A percentile compares a stretch with the other conserved stretches of the same genome.
Conservation (phyloP, 2,329 filamentous ascomycete species). For the Metarhizium humberi region DNA sequence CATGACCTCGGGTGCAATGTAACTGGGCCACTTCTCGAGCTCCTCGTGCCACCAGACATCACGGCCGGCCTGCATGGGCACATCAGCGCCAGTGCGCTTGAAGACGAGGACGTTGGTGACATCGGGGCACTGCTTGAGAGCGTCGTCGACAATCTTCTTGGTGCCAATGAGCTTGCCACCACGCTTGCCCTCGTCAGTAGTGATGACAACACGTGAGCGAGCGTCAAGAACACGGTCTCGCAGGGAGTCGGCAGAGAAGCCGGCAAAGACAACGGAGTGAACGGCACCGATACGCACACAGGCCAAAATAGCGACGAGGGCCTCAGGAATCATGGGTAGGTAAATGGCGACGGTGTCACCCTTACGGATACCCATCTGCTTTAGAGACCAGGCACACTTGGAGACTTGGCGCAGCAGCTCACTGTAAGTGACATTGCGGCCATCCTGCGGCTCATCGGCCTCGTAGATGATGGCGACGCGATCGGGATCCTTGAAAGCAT, state of each 20-base stretch:
- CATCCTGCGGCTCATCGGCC: slow-evolving; percentile 80
- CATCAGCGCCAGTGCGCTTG: slow-evolving; percentile 88
- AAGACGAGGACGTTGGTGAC: slow-evolving; percentile 81
- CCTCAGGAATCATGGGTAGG: slow-evolving; percentile 97
- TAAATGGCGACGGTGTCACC: slow-evolving; percentile 97
- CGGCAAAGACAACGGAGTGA: slow-evolving; percentile 95
- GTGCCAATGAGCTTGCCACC: slow-evolving; percentile 95
- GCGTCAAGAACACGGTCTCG: slow-evolving; percentile 91
- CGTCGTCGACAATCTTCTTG: slow-evolving; percentile 98
- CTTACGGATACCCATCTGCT: slow-evolving; percentile 93
- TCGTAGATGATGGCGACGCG: slow-evolving; percentile 97
- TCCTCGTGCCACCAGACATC: slow-evolving; percentile 99
- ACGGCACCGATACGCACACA: slow-evolving; percentile 88
- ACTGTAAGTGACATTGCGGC: slow-evolving; percentile 83
- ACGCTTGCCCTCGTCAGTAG: slow-evolving; percentile 93
- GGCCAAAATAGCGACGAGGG: slow-evolving; percentile 81
- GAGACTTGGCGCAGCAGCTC: slow-evolving; percentile 92
- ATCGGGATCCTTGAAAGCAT: slow-evolving; percentile 90
- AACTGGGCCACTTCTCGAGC: slow-evolving; percentile 90
- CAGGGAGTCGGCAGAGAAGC: slow-evolving; percentile 93
- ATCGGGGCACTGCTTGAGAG: slow-evolving; percentile 88
- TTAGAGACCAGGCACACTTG: slow-evolving; percentile 76
- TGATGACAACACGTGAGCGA: slow-evolving; percentile 88
- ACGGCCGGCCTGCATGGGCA: slow-evolving; percentile 81
- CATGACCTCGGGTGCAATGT: slow-evolving; percentile 82